Conservation (phyloP, 2,329 filamentous ascomycete genomes). For the Trichoderma sp. region DNA sequence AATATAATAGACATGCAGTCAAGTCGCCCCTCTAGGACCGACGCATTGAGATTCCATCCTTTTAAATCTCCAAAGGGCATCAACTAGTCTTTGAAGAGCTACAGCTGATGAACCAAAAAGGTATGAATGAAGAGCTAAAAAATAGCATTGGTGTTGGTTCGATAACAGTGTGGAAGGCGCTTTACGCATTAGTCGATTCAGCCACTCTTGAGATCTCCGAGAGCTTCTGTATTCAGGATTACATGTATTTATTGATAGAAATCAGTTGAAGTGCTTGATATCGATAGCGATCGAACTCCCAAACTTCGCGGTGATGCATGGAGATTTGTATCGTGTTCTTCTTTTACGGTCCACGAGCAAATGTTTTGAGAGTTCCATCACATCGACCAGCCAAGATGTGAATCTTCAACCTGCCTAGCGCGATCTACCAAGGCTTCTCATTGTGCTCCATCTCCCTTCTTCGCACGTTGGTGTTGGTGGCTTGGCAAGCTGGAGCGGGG, state of each 20-base stretch:
- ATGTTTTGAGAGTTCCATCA: not conserved
- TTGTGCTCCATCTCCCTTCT: not conserved
- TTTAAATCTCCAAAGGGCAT: not conserved
- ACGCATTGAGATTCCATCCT: not conserved
- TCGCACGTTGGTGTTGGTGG: constrained; percentile 12
- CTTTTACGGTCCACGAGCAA: not conserved
- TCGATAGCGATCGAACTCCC: not conserved
- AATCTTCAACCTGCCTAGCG: not conserved
- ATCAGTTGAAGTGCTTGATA: not conserved
- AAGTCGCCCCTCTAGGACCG: not conserved
- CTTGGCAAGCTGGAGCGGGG: not conserved
- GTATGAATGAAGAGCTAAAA: not conserved
- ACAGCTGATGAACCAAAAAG: not conserved
- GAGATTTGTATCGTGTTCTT: not conserved
- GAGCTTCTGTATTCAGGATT: not conserved
- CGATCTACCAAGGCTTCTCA: not conserved
- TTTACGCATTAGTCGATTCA: not conserved
- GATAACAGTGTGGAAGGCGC: not conserved
- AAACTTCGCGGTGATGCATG: not conserved
- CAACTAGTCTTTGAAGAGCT: not conserved
- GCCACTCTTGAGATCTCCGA: not conserved
- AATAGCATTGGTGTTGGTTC: not conserved
- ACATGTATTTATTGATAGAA: not conserved
- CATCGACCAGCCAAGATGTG: not conserved
- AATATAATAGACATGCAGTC: not conserved